Evolutionary conservation across 2,329 filamentous ascomycete genomes (phyloP), one percentile per base, ranked within the genome.

Genomic region (Fusarium acutatum): DNA sequence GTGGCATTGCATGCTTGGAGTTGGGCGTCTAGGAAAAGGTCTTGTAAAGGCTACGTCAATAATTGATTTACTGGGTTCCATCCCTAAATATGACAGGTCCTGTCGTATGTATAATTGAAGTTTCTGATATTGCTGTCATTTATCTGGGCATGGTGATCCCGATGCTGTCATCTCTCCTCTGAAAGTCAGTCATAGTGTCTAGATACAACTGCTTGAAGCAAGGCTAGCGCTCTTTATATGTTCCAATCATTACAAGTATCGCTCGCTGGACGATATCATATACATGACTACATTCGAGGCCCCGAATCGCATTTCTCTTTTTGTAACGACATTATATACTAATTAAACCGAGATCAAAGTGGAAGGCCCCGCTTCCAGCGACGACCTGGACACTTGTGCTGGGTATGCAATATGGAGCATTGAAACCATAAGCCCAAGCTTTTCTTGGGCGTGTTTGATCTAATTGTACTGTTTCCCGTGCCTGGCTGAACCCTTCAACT

Each of bases 21-120:
- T 80, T 79, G 77, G 79, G 79, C 78, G 79, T 79, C 75, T 78
- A 65, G 78, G 77, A 76, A 79, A 78, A 77, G 71, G 77, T 64
- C 75, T 44, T 78, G 56, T 46, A 62, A 67, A 76, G 74, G 57
- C 76, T 71, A 64, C 64, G 68, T 76, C 71, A 75, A 78, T 78
- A 77, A 78, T 79, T 78, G 67, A 79, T 77, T 77, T 75, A 67
- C 69, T 66, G 67, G 44, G 60, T 67, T 68, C 32, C 38, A 52
- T 43, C 59, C 56, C 71, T 60, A 40, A 46, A 34, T 26, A 69
- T 69, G 38, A 46, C 35, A 52, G 40, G 35, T 52, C 30, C 30
- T 50, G 24, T 70, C 17, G 7, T 59, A 40, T 53, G 12, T 47
- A 52, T 54, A 43, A 26, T 40, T 32, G 30, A n/a, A 53, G n/a